A percentile compares a stretch with the other conserved stretches of the same genome.
Evolutionary conservation across 768 basidiomycete species (phyloP).

Genomic region (Dictyophora rubrovolvata): DNA sequence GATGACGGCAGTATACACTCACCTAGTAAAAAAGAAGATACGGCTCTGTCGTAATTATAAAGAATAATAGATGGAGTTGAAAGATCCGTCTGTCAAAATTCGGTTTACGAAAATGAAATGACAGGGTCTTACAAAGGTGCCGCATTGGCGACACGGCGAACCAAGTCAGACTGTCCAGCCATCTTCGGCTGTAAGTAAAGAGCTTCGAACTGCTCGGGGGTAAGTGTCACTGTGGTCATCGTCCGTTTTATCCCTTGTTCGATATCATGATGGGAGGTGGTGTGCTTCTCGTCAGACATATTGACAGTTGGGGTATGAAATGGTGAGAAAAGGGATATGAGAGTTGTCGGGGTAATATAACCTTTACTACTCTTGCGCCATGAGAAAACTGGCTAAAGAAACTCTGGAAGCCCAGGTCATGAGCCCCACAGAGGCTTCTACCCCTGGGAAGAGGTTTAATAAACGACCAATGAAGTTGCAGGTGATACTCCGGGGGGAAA

Average conservation of each 20-base stretch:
- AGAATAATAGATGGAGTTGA: neutral
- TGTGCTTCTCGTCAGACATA: conserved; percentile 5
- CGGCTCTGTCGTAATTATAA: neutral
- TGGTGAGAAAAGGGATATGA: neutral
- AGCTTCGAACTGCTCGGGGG: conserved; percentile 11
- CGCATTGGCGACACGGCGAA: conserved; percentile 8
- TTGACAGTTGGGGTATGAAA: neutral
- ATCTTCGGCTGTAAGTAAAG: conserved; percentile 11
- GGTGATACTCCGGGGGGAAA: too few species aligned
- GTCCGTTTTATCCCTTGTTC: conserved; percentile 1
- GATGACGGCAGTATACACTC: neutral
- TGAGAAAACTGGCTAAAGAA: neutral
- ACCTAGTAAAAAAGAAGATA: conserved; percentile 7
- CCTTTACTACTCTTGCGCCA: neutral
- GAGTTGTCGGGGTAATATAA: neutral
- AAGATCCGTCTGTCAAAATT: neutral
- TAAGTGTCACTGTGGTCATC: conserved; percentile 11
- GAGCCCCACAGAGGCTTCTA: neutral
- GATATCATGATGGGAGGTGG: neutral
- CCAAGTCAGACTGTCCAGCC: neutral
- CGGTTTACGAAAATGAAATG: neutral
- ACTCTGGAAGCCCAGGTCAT: neutral
- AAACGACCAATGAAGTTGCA: too few species aligned
- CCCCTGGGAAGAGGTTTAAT: neutral
- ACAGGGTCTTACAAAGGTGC: conserved; percentile 8